Evolutionary conservation across 805 yeast species (phyloP).

Genomic region (Yarrowia keelungensis): DNA sequence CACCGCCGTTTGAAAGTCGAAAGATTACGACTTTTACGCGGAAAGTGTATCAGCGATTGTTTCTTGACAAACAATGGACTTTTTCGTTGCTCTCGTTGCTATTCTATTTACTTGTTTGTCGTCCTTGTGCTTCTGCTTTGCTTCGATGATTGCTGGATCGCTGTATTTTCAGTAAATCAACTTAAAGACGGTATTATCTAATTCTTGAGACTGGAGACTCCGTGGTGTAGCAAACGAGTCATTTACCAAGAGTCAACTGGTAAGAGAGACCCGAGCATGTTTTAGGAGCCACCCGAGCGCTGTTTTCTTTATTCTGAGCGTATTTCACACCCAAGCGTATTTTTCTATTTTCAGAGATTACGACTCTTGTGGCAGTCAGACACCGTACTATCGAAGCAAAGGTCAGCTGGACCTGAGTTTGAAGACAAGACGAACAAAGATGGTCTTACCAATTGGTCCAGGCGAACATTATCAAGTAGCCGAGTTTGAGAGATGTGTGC

Average conservation of each 20-base stretch:
- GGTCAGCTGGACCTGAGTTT: not conserved
- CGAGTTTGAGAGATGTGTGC: too few relatives aligned
- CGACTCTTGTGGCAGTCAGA: not conserved
- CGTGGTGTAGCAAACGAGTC: not conserved
- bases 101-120: not conserved
- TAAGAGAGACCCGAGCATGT: too few relatives aligned
- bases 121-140: not conserved
- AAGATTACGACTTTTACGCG: too few relatives aligned
- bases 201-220: not conserved
- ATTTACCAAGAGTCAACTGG: not conserved
- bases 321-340: too few relatives aligned
- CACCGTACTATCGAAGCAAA: not conserved
- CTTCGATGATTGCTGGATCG: conserved; percentile 4
- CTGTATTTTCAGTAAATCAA: not conserved
- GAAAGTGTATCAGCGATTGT: too few relatives aligned
- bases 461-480: too few relatives aligned
- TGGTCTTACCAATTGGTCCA: not conserved
- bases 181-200: not conserved
- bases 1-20: not conserved
- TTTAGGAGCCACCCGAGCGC: too few relatives aligned
- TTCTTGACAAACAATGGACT: too few relatives aligned
- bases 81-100: too few relatives aligned
- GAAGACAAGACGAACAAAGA: not conserved
- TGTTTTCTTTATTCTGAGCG: too few relatives aligned
- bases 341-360: too few relatives aligned